Base-by-base conservation (phyloP, 2,329 filamentous ascomycete species). In the Exophiala spinifera region DNA sequence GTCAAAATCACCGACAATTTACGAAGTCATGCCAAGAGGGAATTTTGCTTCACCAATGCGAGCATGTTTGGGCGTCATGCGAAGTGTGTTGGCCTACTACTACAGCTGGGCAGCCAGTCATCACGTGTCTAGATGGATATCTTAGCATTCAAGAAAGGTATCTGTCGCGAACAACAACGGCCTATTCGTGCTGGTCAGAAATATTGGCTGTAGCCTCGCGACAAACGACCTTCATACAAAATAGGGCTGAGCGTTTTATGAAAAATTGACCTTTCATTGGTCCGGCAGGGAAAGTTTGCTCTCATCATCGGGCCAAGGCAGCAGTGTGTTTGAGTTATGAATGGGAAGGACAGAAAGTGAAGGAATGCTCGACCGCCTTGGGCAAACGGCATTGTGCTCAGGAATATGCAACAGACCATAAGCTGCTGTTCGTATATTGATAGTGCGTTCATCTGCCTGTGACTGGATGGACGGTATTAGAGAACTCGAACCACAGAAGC, bases 21-120 rank as follows among this genome's bases (percentile, higher is more conserved):
- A 71, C 63, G 69, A 73, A 66, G 61, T 66, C 65, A 72, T 62
- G 65, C 68, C 69, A 64, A 68, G 69, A 64, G 61, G 64, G 64
- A 31, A 67, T 69, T 66, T 67, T 57, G 61, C 36, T 52, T 57
- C 51, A 56, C 55, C 55, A 55, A 53, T 56, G 52, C 53, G 49
- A 53, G 46, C 57, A 60, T 57, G 57, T 58, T 49, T 33, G 39
- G 34, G 46, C 42, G 51, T 51, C 39, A 51, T 49, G 46, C 49
- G 45, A 55, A 48, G 49, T 51, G 52, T 49, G 47, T 19, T 36
- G 33, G 52, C 42, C 55, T 39, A 51, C 55, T 44, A 46, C 51
- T 55, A 53, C 49, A 49, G 46, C 55, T 64, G 67, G 36, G 60
- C 60, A 65, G 67, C 61, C 62, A 62, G 64, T 59, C 52, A 67